Percentiles rank a stretch among this genome's conserved stretches.
These are phyloP conservation scores for Nothopassalora personata DNA, from an alignment of 2,329 filamentous ascomycete genomes.

Conservation along the genomic window DNA sequence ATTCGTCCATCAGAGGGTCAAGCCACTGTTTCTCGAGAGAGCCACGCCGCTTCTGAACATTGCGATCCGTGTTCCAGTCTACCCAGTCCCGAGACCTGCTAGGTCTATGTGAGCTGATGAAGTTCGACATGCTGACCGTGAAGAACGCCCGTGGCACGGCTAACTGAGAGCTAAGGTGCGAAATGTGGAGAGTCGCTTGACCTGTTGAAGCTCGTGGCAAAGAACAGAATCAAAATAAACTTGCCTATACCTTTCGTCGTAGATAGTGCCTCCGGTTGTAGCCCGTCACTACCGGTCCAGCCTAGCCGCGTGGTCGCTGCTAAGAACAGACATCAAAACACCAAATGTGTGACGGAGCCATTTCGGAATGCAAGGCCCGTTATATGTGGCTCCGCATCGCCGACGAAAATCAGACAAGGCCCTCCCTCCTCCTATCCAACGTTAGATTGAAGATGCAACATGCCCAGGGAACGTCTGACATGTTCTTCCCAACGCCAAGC, in stretches of 20 bases:
- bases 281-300: not conserved
- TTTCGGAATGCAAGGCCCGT: not conserved
- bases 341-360: not conserved
- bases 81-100: not conserved
- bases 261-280: not conserved
- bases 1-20: conserved; percentile 8
- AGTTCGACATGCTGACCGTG: not conserved
- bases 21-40: conserved; percentile 12
- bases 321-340: not conserved
- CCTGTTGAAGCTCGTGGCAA: not conserved
- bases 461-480: not conserved
- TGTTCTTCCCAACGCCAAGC: not conserved
- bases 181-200: not conserved
- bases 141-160: not conserved
- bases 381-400: not conserved
- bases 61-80: not conserved
- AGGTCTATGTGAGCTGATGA: not conserved
- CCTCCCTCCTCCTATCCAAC: not conserved
- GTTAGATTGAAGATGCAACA: not conserved
- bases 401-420: not conserved
- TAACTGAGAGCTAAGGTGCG: not conserved
- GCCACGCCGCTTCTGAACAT: not conserved
- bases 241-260: not conserved
- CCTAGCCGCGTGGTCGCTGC: not conserved
- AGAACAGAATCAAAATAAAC: not conserved